phyloP scores from a whole-genome alignment of 2,329 filamentous ascomycete species.

The Dothideomycetes sp. region DNA sequence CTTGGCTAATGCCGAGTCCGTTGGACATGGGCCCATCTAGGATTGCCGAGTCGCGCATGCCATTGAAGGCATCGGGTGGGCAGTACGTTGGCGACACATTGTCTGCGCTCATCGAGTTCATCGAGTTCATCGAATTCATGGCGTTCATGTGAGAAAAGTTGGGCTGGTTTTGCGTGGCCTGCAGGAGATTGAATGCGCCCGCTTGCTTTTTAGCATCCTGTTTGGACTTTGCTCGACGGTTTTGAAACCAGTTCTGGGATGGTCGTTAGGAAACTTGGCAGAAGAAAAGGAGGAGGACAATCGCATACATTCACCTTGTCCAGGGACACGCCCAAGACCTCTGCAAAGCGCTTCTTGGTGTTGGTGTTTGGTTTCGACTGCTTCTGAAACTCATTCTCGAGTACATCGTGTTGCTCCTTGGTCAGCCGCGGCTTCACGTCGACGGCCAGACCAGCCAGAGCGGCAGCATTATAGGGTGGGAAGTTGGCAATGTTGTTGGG shows the following conservation, averaged over 20 bases:
- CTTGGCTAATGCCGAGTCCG: slow-evolving; percentile 9
- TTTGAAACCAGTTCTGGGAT: slow-evolving; percentile 42
- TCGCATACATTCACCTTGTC: slow-evolving; percentile 42
- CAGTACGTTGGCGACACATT: slow-evolving; percentile 20
- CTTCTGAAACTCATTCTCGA: slow-evolving; percentile 37
- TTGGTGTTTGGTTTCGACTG: slow-evolving; percentile 39
- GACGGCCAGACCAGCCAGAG: slow-evolving; percentile 14
- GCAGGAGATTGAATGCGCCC: slow-evolving; percentile 17
- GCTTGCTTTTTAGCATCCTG: slow-evolving; percentile 39
- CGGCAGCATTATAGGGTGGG: slow-evolving; percentile 13
- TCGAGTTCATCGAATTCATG: slow-evolving; percentile 6
- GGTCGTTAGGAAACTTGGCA: slow-evolving; percentile 1
- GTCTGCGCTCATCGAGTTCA: slow-evolving; percentile 17
- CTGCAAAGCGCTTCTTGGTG: slow-evolving; percentile 39
- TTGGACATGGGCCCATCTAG: slow-evolving; percentile 9
- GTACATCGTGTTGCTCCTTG: slow-evolving; percentile 42
- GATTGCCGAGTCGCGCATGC: slow-evolving; percentile 16
- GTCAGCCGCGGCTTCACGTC: slow-evolving; percentile 41
- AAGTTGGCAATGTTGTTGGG: slow-evolving; percentile 4
- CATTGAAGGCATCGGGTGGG: slow-evolving; percentile 18
- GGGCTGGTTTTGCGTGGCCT: slow-evolving; percentile 12
- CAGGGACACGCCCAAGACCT: slow-evolving; percentile 35
- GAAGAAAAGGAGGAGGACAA: neutral
- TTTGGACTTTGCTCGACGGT: slow-evolving; percentile 41
- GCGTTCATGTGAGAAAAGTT: slow-evolving; percentile 8